Evolutionary conservation across 1,284 basidiomycete genomes (phyloP).

Genomic region (Neolentinus lepideus): DNA sequence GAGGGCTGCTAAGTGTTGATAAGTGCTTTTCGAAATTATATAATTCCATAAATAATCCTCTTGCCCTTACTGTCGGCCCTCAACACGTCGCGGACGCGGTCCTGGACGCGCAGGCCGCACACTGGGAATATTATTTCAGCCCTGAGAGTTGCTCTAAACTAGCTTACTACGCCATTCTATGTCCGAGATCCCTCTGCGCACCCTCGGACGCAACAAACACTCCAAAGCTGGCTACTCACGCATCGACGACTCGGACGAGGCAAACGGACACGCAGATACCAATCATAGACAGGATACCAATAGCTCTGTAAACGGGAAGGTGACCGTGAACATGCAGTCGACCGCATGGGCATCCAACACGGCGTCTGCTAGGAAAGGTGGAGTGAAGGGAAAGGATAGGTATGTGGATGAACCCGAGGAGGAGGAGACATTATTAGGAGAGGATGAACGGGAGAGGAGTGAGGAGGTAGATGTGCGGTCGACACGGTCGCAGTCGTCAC

Average conservation of each 20-base stretch:
- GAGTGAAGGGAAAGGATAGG: slow-evolving; percentile 36
- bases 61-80: too few relatives aligned
- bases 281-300: slow-evolving; percentile 8
- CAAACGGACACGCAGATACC: slow-evolving; percentile 16
- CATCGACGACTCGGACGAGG: slow-evolving; percentile 29
- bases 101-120: too few relatives aligned
- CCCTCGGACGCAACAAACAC: slow-evolving; percentile 43
- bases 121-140: too few relatives aligned
- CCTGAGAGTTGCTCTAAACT: too few relatives aligned
- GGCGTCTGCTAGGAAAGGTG: slow-evolving; percentile 24
- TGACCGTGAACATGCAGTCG: slow-evolving; percentile 4
- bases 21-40: too few relatives aligned
- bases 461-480: slow-evolving; percentile 19
- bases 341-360: slow-evolving; percentile 15
- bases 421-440: slow-evolving; percentile 40
- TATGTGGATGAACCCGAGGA: slow-evolving; percentile 60
- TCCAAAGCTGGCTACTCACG: slow-evolving; percentile 39
- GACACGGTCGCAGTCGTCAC: slow-evolving; percentile 10
- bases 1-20: too few relatives aligned
- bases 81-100: too few relatives aligned
- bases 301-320: not conserved
- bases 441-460: slow-evolving; percentile 28
- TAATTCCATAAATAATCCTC: too few relatives aligned
- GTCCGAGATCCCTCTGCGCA: slow-evolving; percentile 67
- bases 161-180: slow-evolving; percentile 23